Conservation (phyloP, 176 grass and related monocot genomes). For the Elaeis guineensis region DNA sequence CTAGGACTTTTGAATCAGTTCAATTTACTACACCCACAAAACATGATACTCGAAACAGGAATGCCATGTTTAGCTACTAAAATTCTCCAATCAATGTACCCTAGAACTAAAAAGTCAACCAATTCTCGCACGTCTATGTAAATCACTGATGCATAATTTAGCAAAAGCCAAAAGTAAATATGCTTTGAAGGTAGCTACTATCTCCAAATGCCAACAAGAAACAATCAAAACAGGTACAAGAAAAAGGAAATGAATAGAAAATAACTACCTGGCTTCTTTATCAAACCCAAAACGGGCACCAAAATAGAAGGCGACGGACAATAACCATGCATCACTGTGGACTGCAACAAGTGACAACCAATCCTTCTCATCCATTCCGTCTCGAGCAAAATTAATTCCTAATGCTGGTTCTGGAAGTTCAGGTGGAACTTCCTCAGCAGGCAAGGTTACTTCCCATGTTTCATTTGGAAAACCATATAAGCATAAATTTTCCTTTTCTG, state of each 20-base stretch:
- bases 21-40: too few relatives aligned
- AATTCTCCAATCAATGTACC: too few relatives aligned
- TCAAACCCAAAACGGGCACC: slow-evolving; percentile 69
- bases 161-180: too few relatives aligned
- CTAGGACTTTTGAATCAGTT: too few relatives aligned
- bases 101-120: too few relatives aligned
- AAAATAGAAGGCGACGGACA: slow-evolving; percentile 75
- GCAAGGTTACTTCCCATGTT: slow-evolving; percentile 69
- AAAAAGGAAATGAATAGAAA: slow-evolving; percentile 1
- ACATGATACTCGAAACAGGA: too few relatives aligned
- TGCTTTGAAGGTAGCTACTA: too few relatives aligned
- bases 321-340: slow-evolving; percentile 82
- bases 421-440: slow-evolving; percentile 71
- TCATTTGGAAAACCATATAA: slow-evolving; percentile 65
- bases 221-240: background rate
- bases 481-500: slow-evolving; percentile 83
- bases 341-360: slow-evolving; percentile 75
- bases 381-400: slow-evolving; percentile 88
- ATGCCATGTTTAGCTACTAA: too few relatives aligned
- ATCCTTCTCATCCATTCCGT: slow-evolving; percentile 68
- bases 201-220: too few relatives aligned
- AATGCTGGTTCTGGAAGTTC: slow-evolving; percentile 82
- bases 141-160: too few relatives aligned
- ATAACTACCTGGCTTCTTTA: slow-evolving; percentile 58
- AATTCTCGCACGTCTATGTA: too few relatives aligned